Percentiles rank a stretch among this genome's conserved stretches.
Conservation (phyloP, 2,329 filamentous ascomycete genomes). For the Hysterium pulicare region DNA sequence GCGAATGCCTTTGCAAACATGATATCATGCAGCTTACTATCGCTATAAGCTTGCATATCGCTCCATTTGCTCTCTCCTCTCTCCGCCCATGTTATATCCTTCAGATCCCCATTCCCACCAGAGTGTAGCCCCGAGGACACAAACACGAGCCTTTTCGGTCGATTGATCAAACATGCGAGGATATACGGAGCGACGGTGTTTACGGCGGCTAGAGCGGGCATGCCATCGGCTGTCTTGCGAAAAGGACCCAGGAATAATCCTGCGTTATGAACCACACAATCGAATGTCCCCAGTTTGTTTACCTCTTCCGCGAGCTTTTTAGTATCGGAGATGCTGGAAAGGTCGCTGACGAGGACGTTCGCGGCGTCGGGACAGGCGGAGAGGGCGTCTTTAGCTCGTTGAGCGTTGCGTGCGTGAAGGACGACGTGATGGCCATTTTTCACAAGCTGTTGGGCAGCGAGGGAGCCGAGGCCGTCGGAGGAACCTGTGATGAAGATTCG, state of each 20-base stretch:
- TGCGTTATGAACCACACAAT: conserved; percentile 58
- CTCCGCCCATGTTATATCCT: conserved; percentile 40
- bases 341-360: conserved; percentile 52
- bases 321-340: conserved; percentile 50
- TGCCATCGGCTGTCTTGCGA: conserved; percentile 44
- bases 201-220: conserved; percentile 52
- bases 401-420: conserved; percentile 55
- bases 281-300: conserved; percentile 50
- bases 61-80: conserved; percentile 33
- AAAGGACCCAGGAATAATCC: conserved; percentile 47
- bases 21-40: conserved; percentile 56
- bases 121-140: conserved; percentile 52
- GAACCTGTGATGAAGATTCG: conserved; percentile 56
- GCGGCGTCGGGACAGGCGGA: conserved; percentile 50
- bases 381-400: conserved; percentile 50
- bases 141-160: conserved; percentile 51
- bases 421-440: conserved; percentile 54
- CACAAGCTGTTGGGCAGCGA: conserved; percentile 50
- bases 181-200: conserved; percentile 59
- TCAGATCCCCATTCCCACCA: conserved; percentile 43
- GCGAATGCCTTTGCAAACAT: conserved; percentile 56
- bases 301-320: conserved; percentile 52
- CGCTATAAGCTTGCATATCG: conserved; percentile 46
- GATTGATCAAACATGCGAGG: conserved; percentile 50
- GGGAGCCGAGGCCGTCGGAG: conserved; percentile 54